phyloP scores from a whole-genome alignment of 1,284 basidiomycete genomes.

The Vanrija sp. region DNA sequence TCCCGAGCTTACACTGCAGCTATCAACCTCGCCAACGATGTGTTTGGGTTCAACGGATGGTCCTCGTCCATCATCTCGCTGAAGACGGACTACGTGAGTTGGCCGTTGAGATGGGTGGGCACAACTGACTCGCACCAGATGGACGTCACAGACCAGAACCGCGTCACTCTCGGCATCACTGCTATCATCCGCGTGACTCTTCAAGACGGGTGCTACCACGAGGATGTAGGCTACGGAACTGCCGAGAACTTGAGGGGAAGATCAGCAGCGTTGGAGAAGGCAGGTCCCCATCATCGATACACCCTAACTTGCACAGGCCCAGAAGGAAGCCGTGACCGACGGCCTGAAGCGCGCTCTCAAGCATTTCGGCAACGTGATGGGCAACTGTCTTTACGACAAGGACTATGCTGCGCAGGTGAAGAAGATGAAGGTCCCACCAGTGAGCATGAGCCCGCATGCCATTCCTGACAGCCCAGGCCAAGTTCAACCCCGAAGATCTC shows the following conservation, averaged over 20 bases:
- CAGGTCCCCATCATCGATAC: conserved; percentile 44
- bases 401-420: conserved; percentile 74
- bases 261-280: conserved; percentile 86
- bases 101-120: too few species aligned
- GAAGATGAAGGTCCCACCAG: conserved; percentile 77
- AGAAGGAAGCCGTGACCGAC: conserved; percentile 97
- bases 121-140: conserved; percentile 24
- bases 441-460: conserved; percentile 51
- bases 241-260: conserved; percentile 81
- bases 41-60: conserved; percentile 99
- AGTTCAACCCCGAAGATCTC: conserved; percentile 67
- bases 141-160: conserved; percentile 64
- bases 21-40: conserved; percentile 93
- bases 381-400: conserved; percentile 95
- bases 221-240: conserved; percentile 88
- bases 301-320: conserved; percentile 60
- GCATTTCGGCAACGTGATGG: conserved; percentile 89
- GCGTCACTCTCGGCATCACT: conserved; percentile 73
- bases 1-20: conserved; percentile 50
- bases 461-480: conserved; percentile 54
- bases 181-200: conserved; percentile 83
- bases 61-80: conserved; percentile 76
- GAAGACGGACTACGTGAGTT: conserved; percentile 60
- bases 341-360: conserved; percentile 84
- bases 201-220: conserved; percentile 82